Evolutionary conservation across 805 yeast species (phyloP).

Genomic region (Wickerhamomyces subpelliculosus): DNA sequence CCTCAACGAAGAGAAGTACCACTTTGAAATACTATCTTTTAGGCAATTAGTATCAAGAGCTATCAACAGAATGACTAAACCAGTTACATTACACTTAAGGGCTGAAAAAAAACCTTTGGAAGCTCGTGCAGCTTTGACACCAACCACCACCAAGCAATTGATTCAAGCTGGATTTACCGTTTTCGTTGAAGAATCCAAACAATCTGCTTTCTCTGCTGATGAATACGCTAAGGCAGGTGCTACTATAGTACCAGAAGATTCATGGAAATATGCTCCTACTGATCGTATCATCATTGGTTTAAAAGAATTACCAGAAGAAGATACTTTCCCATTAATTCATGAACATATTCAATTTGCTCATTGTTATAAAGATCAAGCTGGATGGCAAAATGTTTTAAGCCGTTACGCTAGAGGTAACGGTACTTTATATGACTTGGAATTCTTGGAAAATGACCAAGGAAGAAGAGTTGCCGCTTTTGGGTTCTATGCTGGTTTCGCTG

Average conservation of each 20-base stretch:
- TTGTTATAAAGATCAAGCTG: slow-evolving; percentile 95
- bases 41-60: neutral
- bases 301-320: slow-evolving; percentile 90
- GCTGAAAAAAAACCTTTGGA: slow-evolving; percentile 97
- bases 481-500: slow-evolving; percentile 99
- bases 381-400: slow-evolving; percentile 87
- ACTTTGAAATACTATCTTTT: neutral
- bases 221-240: slow-evolving; percentile 85
- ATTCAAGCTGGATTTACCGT: slow-evolving; percentile 84
- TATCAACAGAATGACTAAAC: slow-evolving; percentile 15
- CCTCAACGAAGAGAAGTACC: no score
- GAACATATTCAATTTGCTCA: slow-evolving; percentile 99
- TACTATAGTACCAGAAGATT: slow-evolving; percentile 81
- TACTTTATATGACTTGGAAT: slow-evolving; percentile 86
- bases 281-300: slow-evolving; percentile 89
- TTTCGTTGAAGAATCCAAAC: slow-evolving; percentile 81
- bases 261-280: slow-evolving; percentile 88
- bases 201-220: slow-evolving; percentile 66
- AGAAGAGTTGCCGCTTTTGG: slow-evolving; percentile 99
- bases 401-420: slow-evolving; percentile 94
- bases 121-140: slow-evolving; percentile 96
- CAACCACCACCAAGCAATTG: slow-evolving; percentile 77
- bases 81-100: slow-evolving; percentile 78
- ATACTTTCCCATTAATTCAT: slow-evolving; percentile 84
- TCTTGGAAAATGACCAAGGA: slow-evolving; percentile 87